Evolutionary conservation across 768 basidiomycete species (phyloP), one percentile per base, ranked within the genome.

Genomic region (Boletus tomentosulus): DNA sequence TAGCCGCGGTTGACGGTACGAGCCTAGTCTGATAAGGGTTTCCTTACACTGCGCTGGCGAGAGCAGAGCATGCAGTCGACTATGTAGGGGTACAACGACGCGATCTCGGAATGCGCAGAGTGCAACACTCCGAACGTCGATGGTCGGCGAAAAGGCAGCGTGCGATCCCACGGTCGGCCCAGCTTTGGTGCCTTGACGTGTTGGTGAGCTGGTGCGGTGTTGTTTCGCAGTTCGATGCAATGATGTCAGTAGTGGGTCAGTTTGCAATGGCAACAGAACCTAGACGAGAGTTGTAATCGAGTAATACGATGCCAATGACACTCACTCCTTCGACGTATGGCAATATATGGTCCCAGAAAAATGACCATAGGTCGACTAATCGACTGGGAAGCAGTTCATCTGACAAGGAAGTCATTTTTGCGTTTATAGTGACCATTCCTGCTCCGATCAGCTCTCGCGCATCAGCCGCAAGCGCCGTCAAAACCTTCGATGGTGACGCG

Each of bases 381-480:
- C 91, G 78, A 5, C 75, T 75, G 6, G 95, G 73, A 15, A 98
- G 76, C 63, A 86, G 82, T 37, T 87, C 85, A 41, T 95, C 93
- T 27, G 92, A 87, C 9, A 88, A 73, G 4, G 80, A 84, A 30
- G 78, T 74, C 6, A 98, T 76, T 62, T 91, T 94, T 0, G 92
- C 84, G 60, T 91, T 93, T 25, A 98, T 77, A 3, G 93, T 98
- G 48, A 93, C 81, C 92, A 96, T 98, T 11, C 94, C 94, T 2
- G 84, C 79, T 1, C 83, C 82, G 50, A 96, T 88, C 45, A 98
- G 78, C 56, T 94, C 93, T 19, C 82, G 77, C 0, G 92, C 82
- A 69, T 95, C 92, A 50, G 79, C 73, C 53, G 90, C 88, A 11
- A 98, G 79, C 8, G 82, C 81, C 0, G 80, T 73, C 38, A 97